Percentiles rank a stretch among this genome's conserved stretches.
These are phyloP conservation scores for Austroboletus niveus DNA, from an alignment of 1,284 basidiomycete genomes.

Conservation along the genomic window DNA sequence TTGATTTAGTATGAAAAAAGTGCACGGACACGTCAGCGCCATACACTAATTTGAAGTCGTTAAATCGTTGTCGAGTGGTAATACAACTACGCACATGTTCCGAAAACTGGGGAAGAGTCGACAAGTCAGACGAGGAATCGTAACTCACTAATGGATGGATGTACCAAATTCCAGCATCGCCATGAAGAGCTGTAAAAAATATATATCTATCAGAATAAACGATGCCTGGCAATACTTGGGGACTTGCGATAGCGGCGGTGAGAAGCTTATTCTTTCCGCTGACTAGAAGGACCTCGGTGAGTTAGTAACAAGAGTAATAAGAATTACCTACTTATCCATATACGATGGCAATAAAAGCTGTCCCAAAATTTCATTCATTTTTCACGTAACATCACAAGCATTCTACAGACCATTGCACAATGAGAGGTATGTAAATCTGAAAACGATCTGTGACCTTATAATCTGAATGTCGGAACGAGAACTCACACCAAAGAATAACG, in stretches of 20 bases:
- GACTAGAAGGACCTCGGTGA: constrained; percentile 2
- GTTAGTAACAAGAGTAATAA: neutral
- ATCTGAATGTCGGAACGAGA: neutral
- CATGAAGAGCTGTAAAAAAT: neutral
- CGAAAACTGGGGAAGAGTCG: constrained; percentile 1
- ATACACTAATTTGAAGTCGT: neutral
- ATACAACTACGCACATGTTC: constrained; percentile 6
- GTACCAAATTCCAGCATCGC: neutral
- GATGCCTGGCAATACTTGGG: neutral
- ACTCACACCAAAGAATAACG: neutral
- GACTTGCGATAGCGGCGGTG: constrained; percentile 11
- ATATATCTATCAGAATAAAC: neutral
- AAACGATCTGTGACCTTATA: neutral
- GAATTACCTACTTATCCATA: constrained; percentile 16
- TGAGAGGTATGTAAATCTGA: neutral
- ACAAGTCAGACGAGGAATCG: neutral
- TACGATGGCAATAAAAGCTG: constrained; percentile 17
- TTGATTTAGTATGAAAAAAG: neutral
- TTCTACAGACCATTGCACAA: constrained; percentile 8
- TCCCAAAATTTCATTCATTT: neutral
- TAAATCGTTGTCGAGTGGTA: neutral
- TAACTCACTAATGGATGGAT: neutral
- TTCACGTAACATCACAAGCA: neutral
- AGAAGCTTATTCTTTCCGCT: constrained; percentile 11
- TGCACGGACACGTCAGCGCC: constrained; percentile 6